phyloP scores from a whole-genome alignment of 345 rosid species.

The Gossypium sturtianum region DNA sequence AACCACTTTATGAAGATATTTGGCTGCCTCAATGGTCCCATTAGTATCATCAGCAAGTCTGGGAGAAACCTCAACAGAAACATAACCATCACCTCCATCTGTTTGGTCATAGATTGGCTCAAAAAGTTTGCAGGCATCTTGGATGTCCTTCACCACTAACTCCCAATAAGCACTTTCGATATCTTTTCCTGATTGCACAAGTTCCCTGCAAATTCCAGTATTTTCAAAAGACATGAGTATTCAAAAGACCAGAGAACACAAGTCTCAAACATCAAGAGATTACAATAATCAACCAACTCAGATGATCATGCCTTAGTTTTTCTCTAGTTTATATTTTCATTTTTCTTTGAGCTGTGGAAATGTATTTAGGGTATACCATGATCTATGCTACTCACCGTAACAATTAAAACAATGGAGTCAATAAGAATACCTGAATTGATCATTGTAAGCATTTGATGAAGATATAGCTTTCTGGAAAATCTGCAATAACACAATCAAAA shows the following conservation, averaged over 20 bases:
- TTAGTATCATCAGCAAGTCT: conserved; percentile 84
- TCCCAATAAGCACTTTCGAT: conserved; percentile 94
- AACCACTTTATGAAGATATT: conserved; percentile 76
- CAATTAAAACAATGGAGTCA: neutral
- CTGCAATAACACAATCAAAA: conserved; percentile 40
- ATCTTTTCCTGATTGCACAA: conserved; percentile 84
- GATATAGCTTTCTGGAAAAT: conserved; percentile 98
- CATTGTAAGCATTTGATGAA: conserved; percentile 91
- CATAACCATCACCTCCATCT: conserved; percentile 90
- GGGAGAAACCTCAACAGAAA: conserved; percentile 97
- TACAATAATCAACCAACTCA: neutral
- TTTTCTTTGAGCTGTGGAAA: neutral
- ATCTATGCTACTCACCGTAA: neutral
- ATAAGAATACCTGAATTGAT: conserved; percentile 63
- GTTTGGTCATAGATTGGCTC: conserved; percentile 90
- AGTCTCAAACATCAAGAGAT: neutral
- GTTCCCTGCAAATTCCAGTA: conserved; percentile 48
- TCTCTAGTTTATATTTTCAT: neutral
- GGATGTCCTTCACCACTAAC: conserved; percentile 95
- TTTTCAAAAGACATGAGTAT: neutral
- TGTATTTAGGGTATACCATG: neutral
- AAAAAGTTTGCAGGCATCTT: conserved; percentile 94
- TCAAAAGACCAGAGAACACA: neutral
- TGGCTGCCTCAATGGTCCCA: conserved; percentile 88
- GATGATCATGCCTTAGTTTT: neutral